Evolutionary conservation across 176 grass and related monocot genomes (phyloP).

Genomic region (Alloteropsis semialata): DNA sequence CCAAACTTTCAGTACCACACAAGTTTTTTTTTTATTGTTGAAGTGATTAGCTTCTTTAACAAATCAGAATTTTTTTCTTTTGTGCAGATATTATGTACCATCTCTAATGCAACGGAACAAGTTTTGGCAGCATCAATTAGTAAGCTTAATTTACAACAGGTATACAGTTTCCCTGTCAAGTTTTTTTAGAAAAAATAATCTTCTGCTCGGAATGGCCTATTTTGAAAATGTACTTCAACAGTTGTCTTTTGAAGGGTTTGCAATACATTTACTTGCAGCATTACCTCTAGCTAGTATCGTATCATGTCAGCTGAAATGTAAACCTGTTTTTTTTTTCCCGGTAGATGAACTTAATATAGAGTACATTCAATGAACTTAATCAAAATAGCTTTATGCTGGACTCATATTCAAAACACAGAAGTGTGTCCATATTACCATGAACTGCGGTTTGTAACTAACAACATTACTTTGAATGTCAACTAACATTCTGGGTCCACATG

Average conservation of each 20-base stretch:
- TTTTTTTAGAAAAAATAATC: background rate
- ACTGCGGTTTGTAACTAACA: background rate
- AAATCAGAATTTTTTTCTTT: conserved; percentile 8
- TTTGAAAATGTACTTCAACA: background rate
- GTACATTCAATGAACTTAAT: background rate
- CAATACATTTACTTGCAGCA: background rate
- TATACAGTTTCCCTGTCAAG: conserved; percentile 25
- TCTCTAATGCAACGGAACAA: conserved; percentile 49
- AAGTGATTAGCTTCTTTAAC: conserved; percentile 11
- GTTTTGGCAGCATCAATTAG: conserved; percentile 54
- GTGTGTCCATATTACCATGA: background rate
- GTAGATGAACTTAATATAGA: background rate
- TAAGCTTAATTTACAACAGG: conserved; percentile 72
- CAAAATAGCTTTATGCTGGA: background rate
- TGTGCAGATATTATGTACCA: conserved; percentile 47
- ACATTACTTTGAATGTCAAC: background rate
- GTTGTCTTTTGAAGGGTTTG: background rate
- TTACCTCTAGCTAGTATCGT: background rate
- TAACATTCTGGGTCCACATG: background rate
- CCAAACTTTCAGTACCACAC: conserved; percentile 4
- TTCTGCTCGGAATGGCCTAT: background rate
- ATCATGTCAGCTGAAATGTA: background rate
- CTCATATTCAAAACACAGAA: background rate
- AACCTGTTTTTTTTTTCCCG: conserved; percentile 6
- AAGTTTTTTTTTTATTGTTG: background rate